Base-by-base conservation (phyloP, 2,329 filamentous ascomycete species). In the Diaporthe humulicola region DNA sequence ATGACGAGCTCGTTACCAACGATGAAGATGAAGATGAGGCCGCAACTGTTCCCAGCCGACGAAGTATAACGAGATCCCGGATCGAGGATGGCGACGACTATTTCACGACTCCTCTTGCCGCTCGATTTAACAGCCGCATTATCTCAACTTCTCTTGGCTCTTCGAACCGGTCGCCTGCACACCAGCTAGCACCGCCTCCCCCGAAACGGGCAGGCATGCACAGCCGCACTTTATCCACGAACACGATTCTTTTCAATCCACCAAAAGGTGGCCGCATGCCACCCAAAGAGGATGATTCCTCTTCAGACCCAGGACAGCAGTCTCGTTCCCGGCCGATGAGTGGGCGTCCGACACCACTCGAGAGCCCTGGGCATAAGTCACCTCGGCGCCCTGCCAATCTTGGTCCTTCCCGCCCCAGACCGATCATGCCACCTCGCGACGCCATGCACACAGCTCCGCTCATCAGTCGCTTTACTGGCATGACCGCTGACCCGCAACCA, bases 1-100 rank as follows among this genome's bases (percentile, higher is more conserved):
- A 98, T 79, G 96, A 98, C 79, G 96, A 98, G 82, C 86, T 96
- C n/a, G 89, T 94, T 17, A 96, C 94, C 4, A 94, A 95, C 73
- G 94, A 95, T 73, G 93, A 96, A 73, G 91, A 93, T 56, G 90
- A 90, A 73, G 88, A 91, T 67, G 86, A 88, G 22, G 64, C 45
- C 83, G 74, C 38, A 73, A 82, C 75, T 81, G 70, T 77, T 76
- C 78, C 54, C 77, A 77, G 72, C 80, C 74, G 74, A 79, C 76
- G 30, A 2, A 74, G 74, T 40, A 17, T 45, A 50, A n/a, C 67
- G 15, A 67, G 61, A 52, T 75, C 74, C 8, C 38, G 45, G 22
- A 79, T 81, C 30, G 82, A 82, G 15, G 83, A 82, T 38, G 79
- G 82, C 25, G 84, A 85, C 12, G 87, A 89, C 75, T 91, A 91